Conservation (phyloP, 805 yeast species). For the Wickerhamiella brachini region DNA sequence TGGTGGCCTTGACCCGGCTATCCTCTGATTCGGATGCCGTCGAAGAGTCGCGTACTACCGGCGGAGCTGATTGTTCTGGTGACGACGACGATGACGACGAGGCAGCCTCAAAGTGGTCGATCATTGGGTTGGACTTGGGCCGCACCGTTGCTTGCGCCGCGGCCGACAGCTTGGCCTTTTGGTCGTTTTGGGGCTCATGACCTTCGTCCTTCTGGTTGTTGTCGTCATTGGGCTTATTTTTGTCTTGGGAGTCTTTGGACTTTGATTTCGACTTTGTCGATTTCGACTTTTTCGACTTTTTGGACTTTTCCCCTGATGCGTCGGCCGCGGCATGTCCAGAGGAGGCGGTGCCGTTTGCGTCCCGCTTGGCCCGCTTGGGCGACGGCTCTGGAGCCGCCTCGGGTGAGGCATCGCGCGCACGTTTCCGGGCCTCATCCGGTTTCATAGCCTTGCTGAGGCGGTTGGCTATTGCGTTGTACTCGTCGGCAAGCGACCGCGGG, state of each 20-base stretch:
- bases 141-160: not conserved
- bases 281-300: not conserved
- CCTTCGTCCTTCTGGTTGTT: not conserved
- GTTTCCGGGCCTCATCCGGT: not conserved
- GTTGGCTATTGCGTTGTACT: not conserved
- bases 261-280: not conserved
- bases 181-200: not conserved
- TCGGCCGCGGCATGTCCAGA: too few species aligned
- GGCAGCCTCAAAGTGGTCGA: constrained; percentile 1
- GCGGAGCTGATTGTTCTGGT: not conserved
- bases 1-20: constrained; percentile 11
- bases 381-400: not conserved
- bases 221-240: not conserved
- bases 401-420: not conserved
- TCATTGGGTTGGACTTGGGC: not conserved
- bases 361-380: not conserved
- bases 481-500: not conserved
- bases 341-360: not conserved
- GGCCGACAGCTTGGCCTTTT: not conserved
- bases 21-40: constrained; percentile 3
- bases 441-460: not conserved
- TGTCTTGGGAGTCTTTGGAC: not conserved
- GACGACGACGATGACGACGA: not conserved
- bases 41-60: not conserved
- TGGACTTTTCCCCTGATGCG: not conserved